These are phyloP conservation scores for Glycine soja DNA, from an alignment of 306 rosid genomes.

Conservation along the genomic window DNA sequence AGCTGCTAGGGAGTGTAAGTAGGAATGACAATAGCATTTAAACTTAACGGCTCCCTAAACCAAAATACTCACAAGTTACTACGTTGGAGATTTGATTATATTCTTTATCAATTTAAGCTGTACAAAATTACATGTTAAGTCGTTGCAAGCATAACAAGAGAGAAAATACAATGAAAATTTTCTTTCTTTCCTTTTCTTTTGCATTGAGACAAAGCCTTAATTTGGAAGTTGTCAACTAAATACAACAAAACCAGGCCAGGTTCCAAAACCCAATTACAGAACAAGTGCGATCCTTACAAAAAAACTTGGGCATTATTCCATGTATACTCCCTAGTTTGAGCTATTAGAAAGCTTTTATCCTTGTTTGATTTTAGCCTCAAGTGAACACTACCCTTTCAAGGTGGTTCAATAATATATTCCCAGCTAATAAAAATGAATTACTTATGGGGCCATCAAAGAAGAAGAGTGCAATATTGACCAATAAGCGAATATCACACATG, in stretches of 20 bases:
- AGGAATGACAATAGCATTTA: not conserved
- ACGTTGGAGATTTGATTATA: not conserved
- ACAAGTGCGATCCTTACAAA: not conserved
- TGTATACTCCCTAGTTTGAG: not conserved
- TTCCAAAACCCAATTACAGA: not conserved
- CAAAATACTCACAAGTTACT: not conserved
- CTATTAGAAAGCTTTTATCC: not conserved
- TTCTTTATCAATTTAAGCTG: not conserved
- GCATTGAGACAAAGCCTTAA: not conserved
- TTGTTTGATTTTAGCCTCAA: not conserved
- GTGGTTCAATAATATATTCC: constrained; percentile 7
- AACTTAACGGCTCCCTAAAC: not conserved
- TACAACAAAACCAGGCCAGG: not conserved
- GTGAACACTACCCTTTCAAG: not conserved
- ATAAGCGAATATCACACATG: not conserved
- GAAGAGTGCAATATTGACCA: not conserved
- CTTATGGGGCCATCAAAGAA: not conserved
- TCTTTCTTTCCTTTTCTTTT: not conserved
- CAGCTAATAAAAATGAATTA: not conserved
- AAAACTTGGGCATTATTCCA: not conserved
- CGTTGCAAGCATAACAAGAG: not conserved
- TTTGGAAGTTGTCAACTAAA: not conserved
- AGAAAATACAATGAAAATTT: not conserved
- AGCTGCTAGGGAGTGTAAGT: not conserved
- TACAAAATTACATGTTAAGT: not conserved